Conservation (phyloP, 495 filamentous ascomycete species). For the Neurospora sp. region DNA sequence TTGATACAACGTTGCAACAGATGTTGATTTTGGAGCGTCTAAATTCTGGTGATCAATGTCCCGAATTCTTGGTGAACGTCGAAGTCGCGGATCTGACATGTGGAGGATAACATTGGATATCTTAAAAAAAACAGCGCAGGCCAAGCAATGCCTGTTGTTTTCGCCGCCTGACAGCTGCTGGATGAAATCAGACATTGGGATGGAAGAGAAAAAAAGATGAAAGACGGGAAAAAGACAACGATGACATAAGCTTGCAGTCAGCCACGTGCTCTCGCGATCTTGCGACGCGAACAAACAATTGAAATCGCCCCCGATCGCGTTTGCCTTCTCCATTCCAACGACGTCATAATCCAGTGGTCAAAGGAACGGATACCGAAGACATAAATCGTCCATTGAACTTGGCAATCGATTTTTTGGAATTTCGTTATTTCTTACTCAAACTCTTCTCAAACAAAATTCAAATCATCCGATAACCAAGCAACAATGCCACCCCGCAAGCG, state of each 20-base stretch:
- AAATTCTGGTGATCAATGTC: too few relatives aligned
- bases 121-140: too few relatives aligned
- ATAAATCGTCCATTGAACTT: neutral
- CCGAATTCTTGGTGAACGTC: too few relatives aligned
- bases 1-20: neutral
- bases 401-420: neutral
- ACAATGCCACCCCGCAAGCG: slow-evolving; percentile 12
- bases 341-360: neutral
- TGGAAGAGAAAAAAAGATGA: neutral
- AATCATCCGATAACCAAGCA: neutral
- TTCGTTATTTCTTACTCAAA: neutral
- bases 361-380: neutral
- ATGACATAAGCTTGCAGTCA: slow-evolving; percentile 1
- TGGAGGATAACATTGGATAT: neutral
- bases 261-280: slow-evolving; percentile 10
- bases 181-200: slow-evolving; percentile 1
- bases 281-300: neutral
- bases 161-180: neutral
- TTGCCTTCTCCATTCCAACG: neutral
- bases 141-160: too few relatives aligned
- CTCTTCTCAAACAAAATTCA: neutral
- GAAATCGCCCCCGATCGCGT: neutral
- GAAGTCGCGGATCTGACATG: neutral
- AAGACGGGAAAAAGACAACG: neutral
- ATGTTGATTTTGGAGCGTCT: neutral